Evolutionary conservation across 2,329 filamentous ascomycete genomes (phyloP).

Genomic region (Penicillium oxalicum): DNA sequence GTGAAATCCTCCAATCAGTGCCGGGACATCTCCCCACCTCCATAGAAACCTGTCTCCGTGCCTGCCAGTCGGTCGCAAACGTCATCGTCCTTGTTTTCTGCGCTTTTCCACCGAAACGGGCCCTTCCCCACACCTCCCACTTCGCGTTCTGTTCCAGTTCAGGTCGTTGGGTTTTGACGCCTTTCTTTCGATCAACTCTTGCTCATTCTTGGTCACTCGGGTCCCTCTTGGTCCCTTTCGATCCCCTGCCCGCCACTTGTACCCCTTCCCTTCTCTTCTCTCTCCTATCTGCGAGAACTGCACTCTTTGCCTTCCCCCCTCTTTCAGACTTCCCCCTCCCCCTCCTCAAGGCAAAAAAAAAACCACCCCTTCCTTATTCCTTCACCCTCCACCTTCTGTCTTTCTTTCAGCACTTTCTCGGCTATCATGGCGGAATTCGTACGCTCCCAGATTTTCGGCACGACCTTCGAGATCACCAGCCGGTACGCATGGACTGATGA

Average conservation of each 20-base stretch:
- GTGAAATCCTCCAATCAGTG: neutral
- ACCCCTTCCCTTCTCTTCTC: neutral
- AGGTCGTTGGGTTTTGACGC: conserved; percentile 9
- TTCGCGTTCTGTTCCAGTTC: neutral
- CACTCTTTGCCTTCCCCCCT: neutral
- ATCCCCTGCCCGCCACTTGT: conserved; percentile 1
- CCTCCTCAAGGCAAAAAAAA: neutral
- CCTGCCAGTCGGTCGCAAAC: conserved; percentile 19
- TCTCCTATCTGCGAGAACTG: neutral
- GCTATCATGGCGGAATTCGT: conserved; percentile 95
- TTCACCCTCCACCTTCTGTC: neutral
- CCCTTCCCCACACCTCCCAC: conserved; percentile 28
- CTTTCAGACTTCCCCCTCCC: neutral
- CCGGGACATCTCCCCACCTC: neutral
- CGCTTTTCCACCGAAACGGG: conserved; percentile 15
- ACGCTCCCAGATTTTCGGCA: conserved; percentile 97
- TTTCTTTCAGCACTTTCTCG: conserved; percentile 1
- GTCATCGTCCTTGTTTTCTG: conserved; percentile 30
- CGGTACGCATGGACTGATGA: conserved; percentile 53
- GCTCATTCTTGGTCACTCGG: neutral
- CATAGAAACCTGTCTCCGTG: conserved; percentile 12
- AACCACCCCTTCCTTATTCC: neutral
- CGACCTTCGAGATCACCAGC: conserved; percentile 98
- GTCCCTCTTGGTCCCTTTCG: neutral
- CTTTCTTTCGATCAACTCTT: conserved; percentile 5